These are phyloP conservation scores for Colletotrichum simmondsii DNA, from an alignment of 2,329 filamentous ascomycete species.

Conservation along the genomic window DNA sequence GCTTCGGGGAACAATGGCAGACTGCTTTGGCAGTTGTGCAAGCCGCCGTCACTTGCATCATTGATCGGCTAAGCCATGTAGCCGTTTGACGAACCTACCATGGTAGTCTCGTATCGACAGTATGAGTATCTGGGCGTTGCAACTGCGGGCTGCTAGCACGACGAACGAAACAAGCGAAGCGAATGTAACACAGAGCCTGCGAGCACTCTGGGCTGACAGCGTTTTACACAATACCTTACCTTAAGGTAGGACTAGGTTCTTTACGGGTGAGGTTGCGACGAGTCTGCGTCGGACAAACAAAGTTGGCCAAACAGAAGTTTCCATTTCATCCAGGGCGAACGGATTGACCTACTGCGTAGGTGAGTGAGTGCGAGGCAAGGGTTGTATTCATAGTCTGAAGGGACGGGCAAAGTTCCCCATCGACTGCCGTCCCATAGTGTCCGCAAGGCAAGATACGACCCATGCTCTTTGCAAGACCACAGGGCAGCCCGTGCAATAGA, in stretches of 20 bases:
- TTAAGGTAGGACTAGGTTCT: too few relatives aligned
- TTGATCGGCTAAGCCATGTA: slow-evolving; percentile 3
- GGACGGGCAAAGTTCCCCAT: neutral
- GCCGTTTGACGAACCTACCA: slow-evolving; percentile 13
- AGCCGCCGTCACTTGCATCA: slow-evolving; percentile 27
- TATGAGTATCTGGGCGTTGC: neutral
- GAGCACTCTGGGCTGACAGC: neutral
- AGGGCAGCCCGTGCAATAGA: neutral
- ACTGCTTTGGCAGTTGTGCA: slow-evolving; percentile 21
- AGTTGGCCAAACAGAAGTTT: slow-evolving; percentile 4
- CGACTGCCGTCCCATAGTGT: neutral
- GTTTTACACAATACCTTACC: neutral
- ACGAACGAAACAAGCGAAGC: neutral
- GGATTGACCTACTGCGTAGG: neutral
- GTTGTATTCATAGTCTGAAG: neutral
- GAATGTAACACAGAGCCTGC: neutral
- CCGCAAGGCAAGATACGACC: neutral
- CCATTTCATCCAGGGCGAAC: neutral
- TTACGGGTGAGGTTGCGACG: neutral
- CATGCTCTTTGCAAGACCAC: neutral
- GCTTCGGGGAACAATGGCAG: slow-evolving; percentile 19
- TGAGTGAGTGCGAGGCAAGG: neutral
- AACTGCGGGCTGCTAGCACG: neutral
- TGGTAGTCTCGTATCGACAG: neutral
- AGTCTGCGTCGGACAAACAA: slow-evolving; percentile 13